These are phyloP conservation scores for Phylloporus rhodoxanthus DNA, from an alignment of 768 basidiomycete species.

Conservation along the genomic window DNA sequence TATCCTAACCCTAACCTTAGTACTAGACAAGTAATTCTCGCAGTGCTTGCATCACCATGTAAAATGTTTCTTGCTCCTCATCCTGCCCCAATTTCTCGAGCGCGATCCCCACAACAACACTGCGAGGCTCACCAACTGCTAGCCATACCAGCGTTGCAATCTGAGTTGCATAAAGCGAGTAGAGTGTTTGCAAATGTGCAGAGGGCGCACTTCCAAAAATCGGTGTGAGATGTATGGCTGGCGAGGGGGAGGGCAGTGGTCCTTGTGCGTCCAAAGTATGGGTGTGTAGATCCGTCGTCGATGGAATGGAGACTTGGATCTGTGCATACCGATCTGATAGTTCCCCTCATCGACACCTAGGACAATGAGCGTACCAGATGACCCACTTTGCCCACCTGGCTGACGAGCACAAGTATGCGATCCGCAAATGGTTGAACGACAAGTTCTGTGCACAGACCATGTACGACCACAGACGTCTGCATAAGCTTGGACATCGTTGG, in stretches of 20 bases:
- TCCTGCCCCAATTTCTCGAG: conserved; percentile 38
- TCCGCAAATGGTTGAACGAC: conserved; percentile 77
- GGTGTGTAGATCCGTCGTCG: conserved; percentile 50
- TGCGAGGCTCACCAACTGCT: conserved; percentile 42
- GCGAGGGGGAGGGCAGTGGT: conserved; percentile 39
- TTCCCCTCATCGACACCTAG: not conserved
- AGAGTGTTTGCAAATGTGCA: conserved; percentile 60
- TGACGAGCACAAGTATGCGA: conserved; percentile 77
- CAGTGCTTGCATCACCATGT: conserved; percentile 46
- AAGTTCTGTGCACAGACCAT: conserved; percentile 63
- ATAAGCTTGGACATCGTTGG: conserved; percentile 21
- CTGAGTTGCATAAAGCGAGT: conserved; percentile 81
- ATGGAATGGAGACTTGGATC: conserved; percentile 78
- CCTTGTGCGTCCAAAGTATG: not conserved
- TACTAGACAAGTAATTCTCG: not conserved
- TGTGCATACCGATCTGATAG: conserved; percentile 29
- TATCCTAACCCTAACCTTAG: conserved; percentile 24
- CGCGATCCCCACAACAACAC: conserved; percentile 73
- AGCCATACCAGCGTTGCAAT: conserved; percentile 82
- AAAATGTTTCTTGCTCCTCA: conserved; percentile 42
- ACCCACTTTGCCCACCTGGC: conserved; percentile 89
- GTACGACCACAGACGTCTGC: conserved; percentile 47
- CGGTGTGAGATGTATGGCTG: conserved; percentile 70
- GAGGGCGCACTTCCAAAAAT: conserved; percentile 73
- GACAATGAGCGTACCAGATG: conserved; percentile 51